A percentile compares a stretch with the other conserved stretches of the same genome.
phyloP scores from a whole-genome alignment of 2,329 filamentous ascomycete species.

The Fusarium buxicola region DNA sequence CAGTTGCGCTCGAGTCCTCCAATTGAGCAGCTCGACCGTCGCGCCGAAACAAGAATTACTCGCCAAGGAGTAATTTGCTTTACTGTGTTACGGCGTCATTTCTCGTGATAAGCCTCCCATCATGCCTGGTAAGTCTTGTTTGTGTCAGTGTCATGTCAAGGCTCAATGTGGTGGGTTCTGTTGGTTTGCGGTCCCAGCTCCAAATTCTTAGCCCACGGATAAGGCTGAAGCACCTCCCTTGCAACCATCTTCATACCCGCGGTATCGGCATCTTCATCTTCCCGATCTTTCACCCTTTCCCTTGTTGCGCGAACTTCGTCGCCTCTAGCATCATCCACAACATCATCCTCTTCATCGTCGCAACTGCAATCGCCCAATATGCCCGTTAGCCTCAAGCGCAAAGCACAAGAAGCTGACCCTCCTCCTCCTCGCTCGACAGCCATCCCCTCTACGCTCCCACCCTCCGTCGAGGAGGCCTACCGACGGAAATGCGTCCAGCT shows the following conservation, averaged over 20 bases:
- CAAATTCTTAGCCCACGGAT: slow-evolving; percentile 21
- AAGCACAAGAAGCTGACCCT: slow-evolving; percentile 53
- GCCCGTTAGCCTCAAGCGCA: slow-evolving; percentile 52
- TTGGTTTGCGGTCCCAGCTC: slow-evolving; percentile 30
- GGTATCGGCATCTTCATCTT: neutral
- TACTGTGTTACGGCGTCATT: neutral
- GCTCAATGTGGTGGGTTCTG: slow-evolving; percentile 30
- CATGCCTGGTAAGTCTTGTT: slow-evolving; percentile 37
- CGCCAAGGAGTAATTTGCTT: neutral
- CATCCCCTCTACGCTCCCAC: slow-evolving; percentile 74
- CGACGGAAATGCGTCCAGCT: slow-evolving; percentile 96
- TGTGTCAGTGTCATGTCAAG: slow-evolving; percentile 13
- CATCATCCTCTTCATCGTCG: slow-evolving; percentile 12
- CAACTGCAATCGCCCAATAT: slow-evolving; percentile 37
- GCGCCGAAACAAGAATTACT: neutral
- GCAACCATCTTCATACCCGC: slow-evolving; percentile 16
- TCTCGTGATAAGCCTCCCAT: slow-evolving; percentile 9
- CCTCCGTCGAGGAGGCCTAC: slow-evolving; percentile 95
- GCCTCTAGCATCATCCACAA: slow-evolving; percentile 5
- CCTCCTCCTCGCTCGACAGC: slow-evolving; percentile 50
- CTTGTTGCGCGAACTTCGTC: slow-evolving; percentile 6
- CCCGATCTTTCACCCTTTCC: slow-evolving; percentile 10
- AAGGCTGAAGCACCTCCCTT: slow-evolving; percentile 35
- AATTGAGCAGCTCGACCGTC: neutral
- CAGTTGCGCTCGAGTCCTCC: slow-evolving; percentile 11